Evolutionary conservation across 2,329 filamentous ascomycete species (phyloP).

Genomic region (Penicillium crustosum): DNA sequence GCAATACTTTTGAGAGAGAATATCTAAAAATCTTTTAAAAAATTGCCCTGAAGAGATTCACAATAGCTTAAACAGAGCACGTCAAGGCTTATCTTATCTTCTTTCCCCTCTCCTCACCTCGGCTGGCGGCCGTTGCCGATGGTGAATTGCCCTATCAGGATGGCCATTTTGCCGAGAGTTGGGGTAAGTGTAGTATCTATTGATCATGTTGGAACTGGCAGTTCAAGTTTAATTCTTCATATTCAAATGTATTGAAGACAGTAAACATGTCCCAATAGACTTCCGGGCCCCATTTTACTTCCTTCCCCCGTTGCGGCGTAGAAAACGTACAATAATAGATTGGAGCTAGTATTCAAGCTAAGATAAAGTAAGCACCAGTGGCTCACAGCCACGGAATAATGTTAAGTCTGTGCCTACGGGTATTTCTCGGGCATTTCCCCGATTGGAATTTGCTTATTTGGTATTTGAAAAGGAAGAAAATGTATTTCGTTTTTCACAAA

Average conservation of each 20-base stretch:
- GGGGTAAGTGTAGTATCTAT: slow-evolving; percentile 11
- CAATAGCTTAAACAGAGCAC: slow-evolving; percentile 5
- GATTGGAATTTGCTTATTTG: too few relatives aligned
- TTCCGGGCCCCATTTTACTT: background rate
- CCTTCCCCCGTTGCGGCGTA: background rate
- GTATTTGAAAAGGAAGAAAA: too few relatives aligned
- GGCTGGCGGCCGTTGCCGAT: slow-evolving; percentile 19
- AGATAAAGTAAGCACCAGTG: background rate
- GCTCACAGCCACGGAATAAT: too few relatives aligned
- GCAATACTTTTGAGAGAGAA: background rate
- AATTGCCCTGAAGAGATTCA: background rate
- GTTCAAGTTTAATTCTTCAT: background rate
- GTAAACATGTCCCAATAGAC: background rate
- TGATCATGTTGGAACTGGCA: background rate
- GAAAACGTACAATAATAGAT: background rate
- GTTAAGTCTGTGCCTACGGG: too few relatives aligned
- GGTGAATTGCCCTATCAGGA: slow-evolving; percentile 15
- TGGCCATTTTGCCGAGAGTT: slow-evolving; percentile 17
- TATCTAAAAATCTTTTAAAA: background rate
- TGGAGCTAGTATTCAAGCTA: background rate
- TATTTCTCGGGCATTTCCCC: too few relatives aligned
- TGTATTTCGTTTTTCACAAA: too few relatives aligned
- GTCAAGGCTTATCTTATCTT: slow-evolving; percentile 21
- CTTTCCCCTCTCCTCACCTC: slow-evolving; percentile 20
- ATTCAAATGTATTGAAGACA: background rate